Evolutionary conservation across 768 basidiomycete species (phyloP), one percentile per base, ranked within the genome.

Genomic region (Boletus patriciae): DNA sequence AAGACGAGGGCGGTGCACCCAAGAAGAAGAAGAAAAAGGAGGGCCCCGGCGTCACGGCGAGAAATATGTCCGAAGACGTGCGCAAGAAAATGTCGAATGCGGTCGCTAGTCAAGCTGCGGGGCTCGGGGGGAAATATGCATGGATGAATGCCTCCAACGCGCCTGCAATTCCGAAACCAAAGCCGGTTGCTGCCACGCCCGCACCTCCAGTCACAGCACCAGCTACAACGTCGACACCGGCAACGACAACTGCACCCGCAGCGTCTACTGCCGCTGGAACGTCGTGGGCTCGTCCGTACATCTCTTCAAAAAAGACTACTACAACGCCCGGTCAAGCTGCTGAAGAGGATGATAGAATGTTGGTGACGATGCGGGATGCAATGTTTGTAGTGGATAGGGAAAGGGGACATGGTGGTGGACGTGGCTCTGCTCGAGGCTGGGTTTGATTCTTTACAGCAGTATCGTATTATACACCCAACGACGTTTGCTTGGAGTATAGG

Each of bases 31-130:
- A 88, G 72, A 92, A 91, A 70, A 86, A 88, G 68, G 90, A 92
- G 33, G 88, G 88, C 0, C 90, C 91, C 0, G 88, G 90, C 12
- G 88, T 92, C 12, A 90, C 89, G 0, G 90, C 92, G 52, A 77
- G 88, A 54, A 94, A 93, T 67, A 92, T 95, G 90, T 88, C 86
- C 6, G 93, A 94, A 71, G 93, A 94, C 63, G 88, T 92, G 64
- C 78, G 87, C 62, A 95, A 95, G 79, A 93, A 92, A 70, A 86
- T 94, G 86, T 89, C 88, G 34, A 93, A 96, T 70, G 88, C 88
- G 23, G 89, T 90, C 7, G 93, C 93, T 23, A 88, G 86, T 61
- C 91, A 92, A 68, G 91, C 91, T 6, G 90, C 92, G n/a, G 93
- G 93, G 0, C 68, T 92, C 21, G 84, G 86, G 1, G 85, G 88